These are phyloP conservation scores for Rhizophora apiculata DNA, from an alignment of 345 rosid species.

Conservation along the genomic window DNA sequence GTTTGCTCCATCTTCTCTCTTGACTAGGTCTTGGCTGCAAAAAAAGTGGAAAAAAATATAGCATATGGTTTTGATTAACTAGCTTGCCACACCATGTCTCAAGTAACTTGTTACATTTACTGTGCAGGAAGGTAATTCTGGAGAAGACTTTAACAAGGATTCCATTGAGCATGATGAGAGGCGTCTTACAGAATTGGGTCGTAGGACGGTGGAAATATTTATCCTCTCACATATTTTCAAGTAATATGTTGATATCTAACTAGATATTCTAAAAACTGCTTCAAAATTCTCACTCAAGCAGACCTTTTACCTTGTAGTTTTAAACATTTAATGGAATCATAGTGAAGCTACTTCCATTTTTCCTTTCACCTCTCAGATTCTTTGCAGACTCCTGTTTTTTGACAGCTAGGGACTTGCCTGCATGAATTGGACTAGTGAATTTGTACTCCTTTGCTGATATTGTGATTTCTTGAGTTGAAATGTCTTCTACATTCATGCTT, in stretches of 20 bases:
- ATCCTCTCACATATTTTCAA: slow-evolving; percentile 87
- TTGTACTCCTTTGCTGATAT: background rate
- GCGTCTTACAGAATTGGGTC: slow-evolving; percentile 85
- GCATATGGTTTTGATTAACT: background rate
- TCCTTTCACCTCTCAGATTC: background rate
- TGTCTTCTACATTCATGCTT: background rate
- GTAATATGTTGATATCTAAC: slow-evolving; percentile 31
- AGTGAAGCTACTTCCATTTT: background rate
- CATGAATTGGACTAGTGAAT: background rate
- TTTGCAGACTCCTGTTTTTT: background rate
- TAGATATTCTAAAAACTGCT: background rate
- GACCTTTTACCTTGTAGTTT: background rate
- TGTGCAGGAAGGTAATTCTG: slow-evolving; percentile 68
- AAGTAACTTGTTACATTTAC: slow-evolving; percentile 9
- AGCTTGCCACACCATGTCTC: background rate
- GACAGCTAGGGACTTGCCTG: background rate
- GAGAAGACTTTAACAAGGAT: slow-evolving; percentile 79
- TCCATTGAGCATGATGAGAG: slow-evolving; percentile 80
- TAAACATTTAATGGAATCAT: background rate
- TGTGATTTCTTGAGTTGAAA: background rate
- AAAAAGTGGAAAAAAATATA: no score
- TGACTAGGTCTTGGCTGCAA: no score
- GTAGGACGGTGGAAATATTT: slow-evolving; percentile 86
- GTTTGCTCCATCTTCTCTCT: no score
- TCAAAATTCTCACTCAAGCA: background rate